Conservation (phyloP, 371 early-diverging fungal species). For the Globomyces sp. region DNA sequence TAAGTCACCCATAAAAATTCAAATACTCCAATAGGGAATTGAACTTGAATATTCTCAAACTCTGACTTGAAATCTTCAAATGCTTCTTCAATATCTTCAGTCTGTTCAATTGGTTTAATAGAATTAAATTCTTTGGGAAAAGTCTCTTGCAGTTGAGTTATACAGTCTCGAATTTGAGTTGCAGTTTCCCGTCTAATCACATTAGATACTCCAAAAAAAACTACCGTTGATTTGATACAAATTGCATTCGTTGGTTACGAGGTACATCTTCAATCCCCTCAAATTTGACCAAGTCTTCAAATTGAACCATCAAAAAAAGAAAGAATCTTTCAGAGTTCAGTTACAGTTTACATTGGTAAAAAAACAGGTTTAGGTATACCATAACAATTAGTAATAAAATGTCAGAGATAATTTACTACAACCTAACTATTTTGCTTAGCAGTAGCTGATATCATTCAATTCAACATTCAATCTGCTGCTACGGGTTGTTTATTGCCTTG, state of each 20-base stretch:
- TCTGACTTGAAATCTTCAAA: slow-evolving; percentile 1
- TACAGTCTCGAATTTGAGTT: neutral
- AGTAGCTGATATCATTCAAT: too few relatives aligned
- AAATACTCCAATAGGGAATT: slow-evolving; percentile 7
- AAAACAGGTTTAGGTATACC: too few relatives aligned
- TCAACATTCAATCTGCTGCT: too few relatives aligned
- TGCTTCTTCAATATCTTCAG: slow-evolving; percentile 2
- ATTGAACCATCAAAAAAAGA: neutral
- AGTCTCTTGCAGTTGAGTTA: neutral
- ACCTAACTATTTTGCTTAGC: too few relatives aligned
- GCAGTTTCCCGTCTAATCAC: neutral
- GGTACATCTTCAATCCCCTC: slow-evolving; percentile 10
- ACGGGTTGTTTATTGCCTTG: too few relatives aligned
- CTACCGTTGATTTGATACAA: slow-evolving; percentile 1
- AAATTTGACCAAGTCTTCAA: slow-evolving; percentile 7
- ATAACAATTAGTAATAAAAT: too few relatives aligned
- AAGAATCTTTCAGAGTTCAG: too few relatives aligned
- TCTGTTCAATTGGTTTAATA: neutral
- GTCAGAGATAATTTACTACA: too few relatives aligned
- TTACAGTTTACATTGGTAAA: too few relatives aligned
- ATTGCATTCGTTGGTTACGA: slow-evolving; percentile 1
- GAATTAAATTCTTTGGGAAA: neutral
- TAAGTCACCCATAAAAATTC: slow-evolving; percentile 5
- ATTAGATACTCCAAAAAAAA: neutral
- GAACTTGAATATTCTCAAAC: neutral